Base-by-base conservation (phyloP, 2,329 filamentous ascomycete genomes). In the Arthrocladium fulminans region DNA sequence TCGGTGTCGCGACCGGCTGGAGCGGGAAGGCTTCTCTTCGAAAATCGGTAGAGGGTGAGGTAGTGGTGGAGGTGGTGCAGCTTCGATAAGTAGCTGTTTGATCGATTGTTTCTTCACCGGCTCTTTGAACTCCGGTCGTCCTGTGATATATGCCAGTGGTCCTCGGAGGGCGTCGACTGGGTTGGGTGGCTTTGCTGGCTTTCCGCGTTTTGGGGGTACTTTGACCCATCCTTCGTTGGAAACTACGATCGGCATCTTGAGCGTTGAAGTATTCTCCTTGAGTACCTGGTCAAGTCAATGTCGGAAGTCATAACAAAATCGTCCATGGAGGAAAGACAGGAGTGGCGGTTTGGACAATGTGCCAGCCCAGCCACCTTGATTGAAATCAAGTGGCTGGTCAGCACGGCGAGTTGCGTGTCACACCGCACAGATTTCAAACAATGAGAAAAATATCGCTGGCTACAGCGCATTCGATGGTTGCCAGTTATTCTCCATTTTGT, bases 51-150 rank as follows among this genome's bases (percentile, higher is more conserved):
- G 41, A 2, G 41, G 41, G 19, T 24, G 41, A 17, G 34, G n/a
- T 4, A 34, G 22, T 7, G 15, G 8, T 27, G 25, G 23, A 8
- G 34, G 22, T 13, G 39, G 24, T 8, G 39, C 39, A 8, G 44
- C 32, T 17, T 38, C 32, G 20, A 47, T 32, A 4, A 47, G 20
- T 27, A 47, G 22, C 29, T 47, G 32, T 34, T 47, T 27, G 6
- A 47, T 47, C 10, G 44, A 39, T 47, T 47, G 44, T 24, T 47
- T 47, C 24, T 47, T 47, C 37, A 74, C 59, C 53, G 79, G 79
- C 50, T 81, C 78, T 32, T 73, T 68, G 2, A 74, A 67, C 72
- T 76, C 30, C 72, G 76, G 53, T 66, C 83, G 76, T 59, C 90
- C 86, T 57, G 88, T 88, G 38, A 83, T 65, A 45, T 70, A 71